Conservation (phyloP, 176 grass and related monocot genomes). For the Otatea glauca region DNA sequence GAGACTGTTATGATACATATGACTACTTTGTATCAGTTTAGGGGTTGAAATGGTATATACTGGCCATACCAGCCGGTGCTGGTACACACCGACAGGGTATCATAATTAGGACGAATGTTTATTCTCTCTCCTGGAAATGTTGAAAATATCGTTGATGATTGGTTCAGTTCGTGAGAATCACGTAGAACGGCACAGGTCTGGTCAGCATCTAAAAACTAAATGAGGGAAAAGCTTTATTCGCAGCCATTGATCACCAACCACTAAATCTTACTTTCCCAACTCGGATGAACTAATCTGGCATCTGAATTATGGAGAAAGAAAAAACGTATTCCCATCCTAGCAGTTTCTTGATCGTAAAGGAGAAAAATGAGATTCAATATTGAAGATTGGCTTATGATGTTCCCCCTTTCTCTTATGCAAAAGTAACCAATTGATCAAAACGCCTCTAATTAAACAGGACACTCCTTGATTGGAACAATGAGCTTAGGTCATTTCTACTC, state of each 20-base stretch:
- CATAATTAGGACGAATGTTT: slow-evolving; percentile 12
- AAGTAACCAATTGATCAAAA: background rate
- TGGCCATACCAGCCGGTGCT: too few species aligned
- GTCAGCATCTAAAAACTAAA: background rate
- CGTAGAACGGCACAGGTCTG: slow-evolving; percentile 18
- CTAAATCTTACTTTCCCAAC: background rate
- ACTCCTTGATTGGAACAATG: background rate
- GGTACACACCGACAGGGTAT: background rate
- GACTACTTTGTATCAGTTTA: too few species aligned
- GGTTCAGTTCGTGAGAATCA: slow-evolving; percentile 30
- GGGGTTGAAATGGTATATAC: too few species aligned
- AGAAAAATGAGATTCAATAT: background rate
- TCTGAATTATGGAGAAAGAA: background rate
- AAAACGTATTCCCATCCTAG: background rate
- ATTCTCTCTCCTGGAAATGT: background rate
- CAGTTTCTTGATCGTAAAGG: background rate
- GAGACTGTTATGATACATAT: too few species aligned
- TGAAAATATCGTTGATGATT: background rate
- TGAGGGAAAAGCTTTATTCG: background rate
- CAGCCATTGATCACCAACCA: background rate
- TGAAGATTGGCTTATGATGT: background rate
- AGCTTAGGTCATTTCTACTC: background rate
- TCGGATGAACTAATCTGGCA: background rate
- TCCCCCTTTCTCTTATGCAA: background rate
- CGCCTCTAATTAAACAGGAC: background rate